A percentile compares a stretch with the other conserved stretches of the same genome.
Conservation (phyloP, 139 green algal species). For the Chlorella sp. region DNA sequence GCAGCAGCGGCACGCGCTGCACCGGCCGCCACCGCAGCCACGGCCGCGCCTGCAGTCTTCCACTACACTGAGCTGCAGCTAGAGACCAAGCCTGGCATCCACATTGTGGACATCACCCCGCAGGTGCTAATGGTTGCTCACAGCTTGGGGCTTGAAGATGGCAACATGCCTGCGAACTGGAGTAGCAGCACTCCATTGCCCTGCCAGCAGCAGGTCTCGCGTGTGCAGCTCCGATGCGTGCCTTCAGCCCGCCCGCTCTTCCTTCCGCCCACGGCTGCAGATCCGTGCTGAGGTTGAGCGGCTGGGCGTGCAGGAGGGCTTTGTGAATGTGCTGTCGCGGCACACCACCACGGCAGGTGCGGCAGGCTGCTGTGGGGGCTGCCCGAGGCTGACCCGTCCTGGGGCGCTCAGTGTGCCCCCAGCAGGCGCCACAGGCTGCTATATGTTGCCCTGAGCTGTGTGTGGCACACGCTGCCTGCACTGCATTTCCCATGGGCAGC, state of each 20-base stretch:
- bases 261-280: not conserved
- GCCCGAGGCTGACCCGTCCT: too few species aligned
- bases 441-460: too few species aligned
- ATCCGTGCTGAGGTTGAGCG: slow-evolving; percentile 54
- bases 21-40: not conserved
- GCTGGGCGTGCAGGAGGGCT: slow-evolving; percentile 60
- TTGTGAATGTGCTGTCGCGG: slow-evolving; percentile 71
- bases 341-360: slow-evolving; percentile 72
- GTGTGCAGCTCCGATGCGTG: too few species aligned
- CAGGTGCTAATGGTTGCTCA: slow-evolving; percentile 10
- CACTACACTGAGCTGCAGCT: slow-evolving; percentile 54
- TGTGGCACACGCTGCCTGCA: too few species aligned
- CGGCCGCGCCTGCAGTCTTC: slow-evolving; percentile 18
- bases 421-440: not conserved
- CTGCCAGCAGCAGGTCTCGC: too few species aligned
- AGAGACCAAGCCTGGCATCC: slow-evolving; percentile 56
- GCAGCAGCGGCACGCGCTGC: too few species aligned
- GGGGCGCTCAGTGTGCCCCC: slow-evolving; percentile 35
- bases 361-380: too few species aligned
- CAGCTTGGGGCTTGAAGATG: too few species aligned
- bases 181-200: too few species aligned
- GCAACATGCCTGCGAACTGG: too few species aligned
- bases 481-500: too few species aligned
- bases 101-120: slow-evolving; percentile 67
- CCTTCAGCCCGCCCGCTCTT: too few species aligned